These are phyloP conservation scores for Beauveria scarabaeidicola DNA, from an alignment of 2,329 filamentous ascomycete species.

Conservation along the genomic window DNA sequence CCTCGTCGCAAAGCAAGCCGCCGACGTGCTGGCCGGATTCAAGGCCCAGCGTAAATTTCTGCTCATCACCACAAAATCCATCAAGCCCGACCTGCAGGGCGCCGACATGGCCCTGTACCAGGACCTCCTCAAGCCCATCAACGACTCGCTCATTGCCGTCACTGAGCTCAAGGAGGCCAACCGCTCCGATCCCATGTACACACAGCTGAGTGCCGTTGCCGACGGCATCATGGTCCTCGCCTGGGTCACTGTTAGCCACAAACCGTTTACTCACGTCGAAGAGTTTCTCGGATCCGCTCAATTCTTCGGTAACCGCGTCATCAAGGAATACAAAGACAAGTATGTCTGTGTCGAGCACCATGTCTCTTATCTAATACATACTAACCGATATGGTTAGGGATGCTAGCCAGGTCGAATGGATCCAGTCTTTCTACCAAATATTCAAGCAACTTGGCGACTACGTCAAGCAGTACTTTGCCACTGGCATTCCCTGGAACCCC, in stretches of 20 bases:
- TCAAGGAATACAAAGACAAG: constrained; percentile 80
- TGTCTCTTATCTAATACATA: neutral
- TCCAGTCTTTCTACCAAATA: constrained; percentile 85
- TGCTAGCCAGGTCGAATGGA: constrained; percentile 73
- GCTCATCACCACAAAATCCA: constrained; percentile 79
- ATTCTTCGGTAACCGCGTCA: constrained; percentile 88
- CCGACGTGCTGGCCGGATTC: constrained; percentile 57
- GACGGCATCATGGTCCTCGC: constrained; percentile 84
- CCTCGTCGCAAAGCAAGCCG: constrained; percentile 67
- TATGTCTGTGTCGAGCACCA: constrained; percentile 16
- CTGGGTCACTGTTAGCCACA: constrained; percentile 79
- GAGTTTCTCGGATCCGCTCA: constrained; percentile 78
- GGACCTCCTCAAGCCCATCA: constrained; percentile 78
- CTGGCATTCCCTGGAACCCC: constrained; percentile 80
- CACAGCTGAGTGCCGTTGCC: constrained; percentile 77
- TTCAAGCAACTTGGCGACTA: constrained; percentile 79
- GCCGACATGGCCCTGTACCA: constrained; percentile 57
- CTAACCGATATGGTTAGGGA: constrained; percentile 44
- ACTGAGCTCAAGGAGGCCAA: constrained; percentile 76
- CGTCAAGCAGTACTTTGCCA: constrained; percentile 72
- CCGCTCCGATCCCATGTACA: constrained; percentile 64
- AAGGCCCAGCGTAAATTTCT: constrained; percentile 80
- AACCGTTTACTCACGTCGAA: constrained; percentile 77
- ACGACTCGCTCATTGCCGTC: constrained; percentile 70
- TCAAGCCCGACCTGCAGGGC: constrained; percentile 68